Evolutionary conservation across 2,329 filamentous ascomycete genomes (phyloP).

Genomic region (Cladophialophora exuberans): DNA sequence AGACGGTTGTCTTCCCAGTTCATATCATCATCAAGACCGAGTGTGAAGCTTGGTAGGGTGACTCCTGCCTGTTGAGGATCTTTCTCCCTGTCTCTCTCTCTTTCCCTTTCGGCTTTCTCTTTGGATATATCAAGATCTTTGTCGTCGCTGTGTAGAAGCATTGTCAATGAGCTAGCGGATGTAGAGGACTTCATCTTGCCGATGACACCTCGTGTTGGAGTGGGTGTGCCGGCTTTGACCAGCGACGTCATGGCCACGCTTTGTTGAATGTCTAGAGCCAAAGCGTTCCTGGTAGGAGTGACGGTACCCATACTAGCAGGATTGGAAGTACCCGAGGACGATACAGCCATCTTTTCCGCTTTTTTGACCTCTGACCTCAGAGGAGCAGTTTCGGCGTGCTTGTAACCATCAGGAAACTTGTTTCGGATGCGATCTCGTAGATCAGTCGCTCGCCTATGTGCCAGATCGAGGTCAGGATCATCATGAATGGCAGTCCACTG

Average conservation of each 20-base stretch:
- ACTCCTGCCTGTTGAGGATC: slow-evolving; percentile 23
- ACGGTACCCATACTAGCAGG: background rate
- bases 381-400: slow-evolving; percentile 46
- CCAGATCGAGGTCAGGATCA: slow-evolving; percentile 56
- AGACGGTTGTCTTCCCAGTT: slow-evolving; percentile 32
- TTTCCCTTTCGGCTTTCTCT: slow-evolving; percentile 18
- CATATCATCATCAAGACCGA: slow-evolving; percentile 30
- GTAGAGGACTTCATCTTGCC: slow-evolving; percentile 7
- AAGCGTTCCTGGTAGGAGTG: background rate
- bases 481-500: slow-evolving; percentile 64
- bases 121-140: slow-evolving; percentile 4
- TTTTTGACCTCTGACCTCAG: slow-evolving; percentile 30
- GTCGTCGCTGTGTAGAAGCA: slow-evolving; percentile 14
- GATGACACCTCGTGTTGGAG: background rate
- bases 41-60: slow-evolving; percentile 31
- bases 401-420: slow-evolving; percentile 61
- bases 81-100: slow-evolving; percentile 18
- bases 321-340: background rate
- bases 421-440: slow-evolving; percentile 65
- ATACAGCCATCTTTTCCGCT: slow-evolving; percentile 22
- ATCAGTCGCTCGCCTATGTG: slow-evolving; percentile 59
- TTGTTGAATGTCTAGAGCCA: background rate
- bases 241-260: background rate
- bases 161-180: slow-evolving; percentile 11
- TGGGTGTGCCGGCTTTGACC: slow-evolving; percentile 1